Evolutionary conservation across 805 yeast species (phyloP).

Genomic region (Ogataea polymorpha): DNA sequence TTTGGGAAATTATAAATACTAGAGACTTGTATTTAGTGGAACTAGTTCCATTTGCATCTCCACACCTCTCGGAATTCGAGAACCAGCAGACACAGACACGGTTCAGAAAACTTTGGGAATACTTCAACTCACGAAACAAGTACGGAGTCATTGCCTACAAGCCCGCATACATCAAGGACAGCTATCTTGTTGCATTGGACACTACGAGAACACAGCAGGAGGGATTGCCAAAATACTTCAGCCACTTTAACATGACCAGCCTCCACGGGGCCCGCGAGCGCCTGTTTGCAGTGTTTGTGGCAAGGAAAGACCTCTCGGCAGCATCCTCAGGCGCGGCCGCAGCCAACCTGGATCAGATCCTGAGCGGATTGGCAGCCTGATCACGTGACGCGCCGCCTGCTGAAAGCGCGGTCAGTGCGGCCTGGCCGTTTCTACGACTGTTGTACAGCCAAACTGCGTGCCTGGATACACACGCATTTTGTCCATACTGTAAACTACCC

Average conservation of each 20-base stretch:
- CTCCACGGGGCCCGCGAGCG: slow-evolving; percentile 15
- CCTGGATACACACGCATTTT: background rate
- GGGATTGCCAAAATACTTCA: slow-evolving; percentile 20
- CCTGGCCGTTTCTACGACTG: no score
- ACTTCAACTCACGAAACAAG: slow-evolving; percentile 44
- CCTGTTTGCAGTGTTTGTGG: slow-evolving; percentile 30
- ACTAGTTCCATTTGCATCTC: slow-evolving; percentile 29
- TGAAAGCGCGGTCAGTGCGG: no score
- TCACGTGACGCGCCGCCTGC: background rate
- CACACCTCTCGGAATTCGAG: slow-evolving; percentile 19
- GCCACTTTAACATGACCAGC: slow-evolving; percentile 19
- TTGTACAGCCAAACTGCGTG: background rate
- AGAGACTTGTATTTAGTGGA: slow-evolving; percentile 54
- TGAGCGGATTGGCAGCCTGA: slow-evolving; percentile 17
- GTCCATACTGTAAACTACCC: slow-evolving; percentile 11
- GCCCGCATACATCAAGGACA: slow-evolving; percentile 56
- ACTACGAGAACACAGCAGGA: slow-evolving; percentile 11
- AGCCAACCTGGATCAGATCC: slow-evolving; percentile 14
- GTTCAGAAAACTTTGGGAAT: slow-evolving; percentile 39
- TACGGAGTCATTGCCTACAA: slow-evolving; percentile 59
- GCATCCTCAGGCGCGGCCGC: slow-evolving; percentile 4
- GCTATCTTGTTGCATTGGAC: slow-evolving; percentile 46
- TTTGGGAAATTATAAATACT: slow-evolving; percentile 43
- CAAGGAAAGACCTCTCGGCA: slow-evolving; percentile 20
- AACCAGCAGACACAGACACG: slow-evolving; percentile 25